phyloP scores from a whole-genome alignment of 1,139 yeast species.

The Saccharomyces uvarum region DNA sequence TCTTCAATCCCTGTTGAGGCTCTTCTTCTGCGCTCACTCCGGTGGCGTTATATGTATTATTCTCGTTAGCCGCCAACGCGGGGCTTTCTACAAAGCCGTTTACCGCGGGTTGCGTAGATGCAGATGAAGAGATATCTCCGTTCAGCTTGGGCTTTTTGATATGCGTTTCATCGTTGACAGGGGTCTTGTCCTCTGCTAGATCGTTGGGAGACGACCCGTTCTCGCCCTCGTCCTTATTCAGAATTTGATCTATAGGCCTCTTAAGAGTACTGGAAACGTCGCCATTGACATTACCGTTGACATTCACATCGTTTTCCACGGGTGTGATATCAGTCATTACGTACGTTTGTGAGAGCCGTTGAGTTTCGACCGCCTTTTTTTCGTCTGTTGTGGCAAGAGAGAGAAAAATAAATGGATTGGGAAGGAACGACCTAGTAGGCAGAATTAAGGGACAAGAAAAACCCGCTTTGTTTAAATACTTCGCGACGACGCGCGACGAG shows the following conservation, averaged over 20 bases:
- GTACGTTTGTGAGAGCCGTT: conserved; percentile 1
- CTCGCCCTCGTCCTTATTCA: background rate
- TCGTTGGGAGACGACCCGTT: background rate
- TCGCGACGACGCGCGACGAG: conserved; percentile 1
- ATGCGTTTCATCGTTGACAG: background rate
- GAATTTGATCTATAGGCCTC: background rate
- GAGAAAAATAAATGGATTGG: background rate
- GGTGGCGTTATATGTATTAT: background rate
- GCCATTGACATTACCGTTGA: conserved; percentile 1
- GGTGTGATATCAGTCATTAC: conserved; percentile 1
- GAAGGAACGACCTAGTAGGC: background rate
- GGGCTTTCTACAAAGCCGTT: conserved; percentile 5
- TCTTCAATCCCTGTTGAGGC: background rate
- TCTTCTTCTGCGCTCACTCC: background rate
- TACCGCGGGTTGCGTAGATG: background rate
- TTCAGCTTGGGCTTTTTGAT: background rate
- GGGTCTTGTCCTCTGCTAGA: background rate
- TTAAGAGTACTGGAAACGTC: background rate
- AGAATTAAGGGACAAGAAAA: background rate
- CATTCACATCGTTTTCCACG: conserved; percentile 1
- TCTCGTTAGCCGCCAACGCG: conserved; percentile 7
- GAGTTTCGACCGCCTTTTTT: background rate
- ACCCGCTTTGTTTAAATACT: conserved; percentile 1
- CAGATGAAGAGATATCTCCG: background rate
- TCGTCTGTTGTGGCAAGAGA: background rate